Percentiles rank a stretch among this genome's conserved stretches.
Conservation (phyloP, 1,139 yeast genomes). For the Taphrina populina region DNA sequence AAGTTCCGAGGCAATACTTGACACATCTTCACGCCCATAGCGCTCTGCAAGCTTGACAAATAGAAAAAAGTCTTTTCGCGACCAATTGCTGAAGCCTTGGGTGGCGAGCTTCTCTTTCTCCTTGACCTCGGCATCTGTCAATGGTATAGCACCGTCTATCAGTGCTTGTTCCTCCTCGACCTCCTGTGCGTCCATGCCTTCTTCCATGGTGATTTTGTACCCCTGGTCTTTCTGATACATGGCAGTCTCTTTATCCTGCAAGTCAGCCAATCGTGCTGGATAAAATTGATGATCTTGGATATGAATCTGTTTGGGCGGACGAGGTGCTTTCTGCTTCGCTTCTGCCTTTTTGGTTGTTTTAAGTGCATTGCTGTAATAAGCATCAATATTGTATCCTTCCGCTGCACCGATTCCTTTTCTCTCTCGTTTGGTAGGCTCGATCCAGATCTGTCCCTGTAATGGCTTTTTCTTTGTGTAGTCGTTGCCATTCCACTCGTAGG, state of each 20-base stretch:
- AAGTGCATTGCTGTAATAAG: slow-evolving; percentile 78
- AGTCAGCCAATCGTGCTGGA: slow-evolving; percentile 60
- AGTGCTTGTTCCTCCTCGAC: slow-evolving; percentile 62
- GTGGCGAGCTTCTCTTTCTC: slow-evolving; percentile 61
- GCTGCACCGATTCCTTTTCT: slow-evolving; percentile 58
- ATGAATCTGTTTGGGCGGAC: slow-evolving; percentile 48
- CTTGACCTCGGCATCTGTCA: slow-evolving; percentile 71
- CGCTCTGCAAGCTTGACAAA: slow-evolving; percentile 79
- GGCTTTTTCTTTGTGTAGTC: slow-evolving; percentile 70
- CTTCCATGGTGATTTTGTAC: slow-evolving; percentile 60
- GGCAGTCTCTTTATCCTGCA: slow-evolving; percentile 76
- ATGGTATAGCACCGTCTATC: slow-evolving; percentile 67
- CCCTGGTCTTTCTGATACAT: slow-evolving; percentile 71
- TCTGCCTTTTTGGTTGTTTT: slow-evolving; percentile 46
- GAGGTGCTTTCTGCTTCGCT: slow-evolving; percentile 49
- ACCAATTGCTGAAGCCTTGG: slow-evolving; percentile 76
- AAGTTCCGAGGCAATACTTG: slow-evolving; percentile 59
- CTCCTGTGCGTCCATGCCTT: slow-evolving; percentile 44
- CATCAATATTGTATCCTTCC: slow-evolving; percentile 81
- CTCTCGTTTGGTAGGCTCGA: slow-evolving; percentile 85
- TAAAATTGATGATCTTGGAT: slow-evolving; percentile 85
- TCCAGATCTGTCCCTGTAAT: slow-evolving; percentile 59
- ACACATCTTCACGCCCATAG: slow-evolving; percentile 65
- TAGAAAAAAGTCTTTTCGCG: slow-evolving; percentile 82
- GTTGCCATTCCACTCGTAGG: slow-evolving; percentile 97